Conservation (phyloP, 1,139 yeast genomes). For the Saccharomyces pastorianus region DNA sequence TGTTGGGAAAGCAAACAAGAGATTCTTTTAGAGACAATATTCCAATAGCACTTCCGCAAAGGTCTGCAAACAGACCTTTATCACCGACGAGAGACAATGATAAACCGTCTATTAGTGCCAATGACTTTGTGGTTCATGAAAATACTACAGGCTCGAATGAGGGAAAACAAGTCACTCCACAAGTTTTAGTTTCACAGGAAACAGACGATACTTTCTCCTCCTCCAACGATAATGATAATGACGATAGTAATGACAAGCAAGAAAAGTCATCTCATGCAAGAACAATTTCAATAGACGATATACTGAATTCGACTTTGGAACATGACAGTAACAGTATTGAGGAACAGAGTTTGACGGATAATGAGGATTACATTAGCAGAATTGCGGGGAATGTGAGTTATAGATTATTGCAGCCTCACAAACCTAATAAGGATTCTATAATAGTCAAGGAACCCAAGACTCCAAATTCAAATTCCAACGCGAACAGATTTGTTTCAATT, state of each 20-base stretch:
- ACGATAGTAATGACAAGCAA: not conserved
- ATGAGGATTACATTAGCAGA: not conserved
- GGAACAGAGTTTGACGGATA: not conserved
- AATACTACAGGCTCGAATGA: not conserved
- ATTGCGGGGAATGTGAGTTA: not conserved
- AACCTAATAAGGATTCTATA: not conserved
- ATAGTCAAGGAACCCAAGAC: not conserved
- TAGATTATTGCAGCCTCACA: not conserved
- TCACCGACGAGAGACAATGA: constrained; percentile 1
- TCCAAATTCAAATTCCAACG: constrained; percentile 4
- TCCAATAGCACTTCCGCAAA: constrained; percentile 2
- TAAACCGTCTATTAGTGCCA: not conserved
- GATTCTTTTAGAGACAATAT: not conserved
- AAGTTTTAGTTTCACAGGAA: not conserved
- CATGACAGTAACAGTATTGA: constrained; percentile 15
- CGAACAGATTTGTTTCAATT: not conserved
- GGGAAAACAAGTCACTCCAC: not conserved
- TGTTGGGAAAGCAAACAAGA: constrained; percentile 1
- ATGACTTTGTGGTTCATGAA: not conserved
- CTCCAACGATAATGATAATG: not conserved
- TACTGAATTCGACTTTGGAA: constrained; percentile 26
- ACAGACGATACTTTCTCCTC: constrained; percentile 2
- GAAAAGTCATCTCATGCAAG: constrained; percentile 10
- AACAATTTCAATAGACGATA: constrained; percentile 25
- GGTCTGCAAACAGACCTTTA: constrained; percentile 7